phyloP scores from a whole-genome alignment of 257 asterid species.

The Fraxinus quadrangulata region DNA sequence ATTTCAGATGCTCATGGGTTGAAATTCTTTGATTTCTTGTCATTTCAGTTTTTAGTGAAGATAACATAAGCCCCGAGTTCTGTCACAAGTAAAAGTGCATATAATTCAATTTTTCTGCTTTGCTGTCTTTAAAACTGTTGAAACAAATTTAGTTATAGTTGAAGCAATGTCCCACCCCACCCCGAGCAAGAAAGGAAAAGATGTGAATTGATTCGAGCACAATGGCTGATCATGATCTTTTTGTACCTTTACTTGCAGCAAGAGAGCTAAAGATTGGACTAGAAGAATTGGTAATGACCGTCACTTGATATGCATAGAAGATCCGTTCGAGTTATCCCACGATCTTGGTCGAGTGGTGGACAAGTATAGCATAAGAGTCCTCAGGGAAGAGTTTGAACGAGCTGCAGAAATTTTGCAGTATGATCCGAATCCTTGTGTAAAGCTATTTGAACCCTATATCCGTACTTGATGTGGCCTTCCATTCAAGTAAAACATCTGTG shows the following conservation, averaged over 20 bases:
- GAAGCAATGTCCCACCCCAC: not conserved
- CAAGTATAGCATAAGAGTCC: constrained; percentile 74
- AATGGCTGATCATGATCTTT: constrained; percentile 7
- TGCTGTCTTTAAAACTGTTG: not conserved
- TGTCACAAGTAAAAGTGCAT: not conserved
- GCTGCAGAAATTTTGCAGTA: constrained; percentile 85
- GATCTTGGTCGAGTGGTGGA: constrained; percentile 98
- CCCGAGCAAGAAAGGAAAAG: not conserved
- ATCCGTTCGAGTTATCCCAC: constrained; percentile 84
- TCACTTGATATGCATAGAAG: constrained; percentile 96
- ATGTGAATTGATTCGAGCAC: not conserved
- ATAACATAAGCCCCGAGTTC: not conserved
- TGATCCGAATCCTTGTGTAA: constrained; percentile 63
- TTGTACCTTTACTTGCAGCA: constrained; percentile 44
- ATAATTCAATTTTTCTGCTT: not conserved
- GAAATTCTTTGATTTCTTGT: not conserved
- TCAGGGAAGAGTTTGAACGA: constrained; percentile 93
- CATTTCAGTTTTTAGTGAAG: not conserved
- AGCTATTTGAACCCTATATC: constrained; percentile 71
- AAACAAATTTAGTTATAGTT: no score
- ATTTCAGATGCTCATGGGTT: not conserved
- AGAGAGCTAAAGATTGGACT: constrained; percentile 88
- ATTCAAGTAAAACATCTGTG: not conserved
- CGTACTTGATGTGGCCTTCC: constrained; percentile 39
- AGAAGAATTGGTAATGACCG: constrained; percentile 92